phyloP scores from a whole-genome alignment of 139 green algal species.

The Picochlorum costavermella region DNA sequence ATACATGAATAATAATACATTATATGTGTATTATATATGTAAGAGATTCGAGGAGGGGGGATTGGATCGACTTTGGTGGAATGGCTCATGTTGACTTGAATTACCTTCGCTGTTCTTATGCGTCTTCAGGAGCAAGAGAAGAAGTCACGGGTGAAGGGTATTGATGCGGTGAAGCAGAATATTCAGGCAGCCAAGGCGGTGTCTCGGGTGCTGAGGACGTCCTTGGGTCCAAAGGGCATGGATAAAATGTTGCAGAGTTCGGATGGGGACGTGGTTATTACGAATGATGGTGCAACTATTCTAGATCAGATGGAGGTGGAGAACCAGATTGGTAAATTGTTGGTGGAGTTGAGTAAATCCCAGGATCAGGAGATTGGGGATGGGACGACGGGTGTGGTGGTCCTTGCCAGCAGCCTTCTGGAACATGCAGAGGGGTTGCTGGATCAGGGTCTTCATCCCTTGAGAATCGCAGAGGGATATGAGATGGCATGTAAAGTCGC shows the following conservation, averaged over 20 bases:
- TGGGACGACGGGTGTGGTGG: slow-evolving; percentile 93
- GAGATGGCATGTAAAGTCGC: slow-evolving; percentile 94
- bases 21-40: too few species aligned
- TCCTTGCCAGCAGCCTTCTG: slow-evolving; percentile 55
- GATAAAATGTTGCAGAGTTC: slow-evolving; percentile 98
- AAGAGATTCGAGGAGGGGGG: too few species aligned
- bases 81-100: neutral
- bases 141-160: slow-evolving; percentile 75
- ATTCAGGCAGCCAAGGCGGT: slow-evolving; percentile 94
- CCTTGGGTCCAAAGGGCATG: slow-evolving; percentile 93
- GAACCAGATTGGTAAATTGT: slow-evolving; percentile 97
- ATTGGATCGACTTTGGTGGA: too few species aligned
- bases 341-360: slow-evolving; percentile 91
- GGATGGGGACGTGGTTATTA: slow-evolving; percentile 97
- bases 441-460: slow-evolving; percentile 96
- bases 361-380: slow-evolving; percentile 74
- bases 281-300: slow-evolving; percentile 98
- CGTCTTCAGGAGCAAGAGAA: slow-evolving; percentile 78
- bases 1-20: too few species aligned
- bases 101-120: neutral
- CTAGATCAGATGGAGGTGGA: slow-evolving; percentile 99
- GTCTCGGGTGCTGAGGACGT: slow-evolving; percentile 71
- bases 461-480: slow-evolving; percentile 95
- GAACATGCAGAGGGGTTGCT: slow-evolving; percentile 89
- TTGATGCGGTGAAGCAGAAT: slow-evolving; percentile 94